Percentiles rank a stretch among this genome's conserved stretches.
Evolutionary conservation across 208 protist genomes (phyloP).

Genomic region (Crithidia acanthocephali): DNA sequence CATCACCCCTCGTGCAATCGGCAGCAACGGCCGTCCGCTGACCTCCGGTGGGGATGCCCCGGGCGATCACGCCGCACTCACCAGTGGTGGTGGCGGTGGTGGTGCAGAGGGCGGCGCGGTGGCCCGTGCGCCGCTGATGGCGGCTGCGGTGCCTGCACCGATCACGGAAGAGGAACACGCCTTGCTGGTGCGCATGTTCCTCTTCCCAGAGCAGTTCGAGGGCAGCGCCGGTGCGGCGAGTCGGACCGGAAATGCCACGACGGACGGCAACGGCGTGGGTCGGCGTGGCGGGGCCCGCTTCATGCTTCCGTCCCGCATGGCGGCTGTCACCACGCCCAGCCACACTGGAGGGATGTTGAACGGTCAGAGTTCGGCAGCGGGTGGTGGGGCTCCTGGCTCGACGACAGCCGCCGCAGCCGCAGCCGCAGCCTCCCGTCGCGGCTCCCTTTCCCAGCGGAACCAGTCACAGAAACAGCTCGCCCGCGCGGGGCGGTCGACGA

Average conservation of each 20-base stretch:
- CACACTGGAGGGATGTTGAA: background rate
- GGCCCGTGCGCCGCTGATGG: background rate
- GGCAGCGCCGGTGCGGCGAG: too few relatives aligned
- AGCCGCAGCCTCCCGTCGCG: constrained; percentile 1
- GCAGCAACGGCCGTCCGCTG: background rate
- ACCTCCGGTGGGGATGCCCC: background rate
- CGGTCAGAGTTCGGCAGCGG: background rate
- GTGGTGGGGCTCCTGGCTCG: background rate
- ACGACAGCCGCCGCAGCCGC: background rate
- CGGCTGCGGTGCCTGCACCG: constrained; percentile 8
- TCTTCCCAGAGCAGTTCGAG: constrained; percentile 55
- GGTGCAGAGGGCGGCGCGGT: background rate
- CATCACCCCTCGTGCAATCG: background rate
- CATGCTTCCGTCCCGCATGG: background rate
- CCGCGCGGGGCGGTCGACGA: background rate
- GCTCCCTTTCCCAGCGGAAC: background rate
- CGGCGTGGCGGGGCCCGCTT: constrained; percentile 1
- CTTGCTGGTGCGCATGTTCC: constrained; percentile 55
- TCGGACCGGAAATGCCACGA: background rate
- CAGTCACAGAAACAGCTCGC: constrained; percentile 1
- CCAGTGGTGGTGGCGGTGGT: background rate
- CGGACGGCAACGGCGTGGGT: background rate
- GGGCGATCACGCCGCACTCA: background rate
- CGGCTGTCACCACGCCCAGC: constrained; percentile 9
- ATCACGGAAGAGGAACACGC: constrained; percentile 61